A percentile compares a stretch with the other conserved stretches of the same genome.
Evolutionary conservation across 1,284 basidiomycete genomes (phyloP).

Genomic region (Microbotryum violaceum): DNA sequence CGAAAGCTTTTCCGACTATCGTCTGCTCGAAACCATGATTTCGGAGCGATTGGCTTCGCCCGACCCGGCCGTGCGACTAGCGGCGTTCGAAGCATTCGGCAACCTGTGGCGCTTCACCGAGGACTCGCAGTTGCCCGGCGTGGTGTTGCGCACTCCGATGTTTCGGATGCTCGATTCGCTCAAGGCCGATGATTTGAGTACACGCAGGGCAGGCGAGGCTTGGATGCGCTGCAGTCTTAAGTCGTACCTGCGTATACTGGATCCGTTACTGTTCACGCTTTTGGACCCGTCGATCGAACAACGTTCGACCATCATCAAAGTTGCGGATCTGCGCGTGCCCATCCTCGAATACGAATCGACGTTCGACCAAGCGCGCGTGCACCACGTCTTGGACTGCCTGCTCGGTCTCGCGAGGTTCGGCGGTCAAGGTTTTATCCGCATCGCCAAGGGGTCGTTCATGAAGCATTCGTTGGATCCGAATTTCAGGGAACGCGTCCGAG

Average conservation of each 20-base stretch:
- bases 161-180: slow-evolving; percentile 78
- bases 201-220: slow-evolving; percentile 73
- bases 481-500: slow-evolving; percentile 49
- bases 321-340: slow-evolving; percentile 59
- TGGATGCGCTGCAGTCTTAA: slow-evolving; percentile 93
- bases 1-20: slow-evolving; percentile 54
- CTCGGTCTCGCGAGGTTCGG: slow-evolving; percentile 74
- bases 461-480: slow-evolving; percentile 56
- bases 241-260: slow-evolving; percentile 80
- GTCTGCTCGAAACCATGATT: slow-evolving; percentile 65
- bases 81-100: slow-evolving; percentile 76
- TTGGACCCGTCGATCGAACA: slow-evolving; percentile 60
- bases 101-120: slow-evolving; percentile 86
- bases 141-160: slow-evolving; percentile 73
- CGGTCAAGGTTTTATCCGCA: slow-evolving; percentile 73
- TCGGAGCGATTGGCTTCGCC: slow-evolving; percentile 59
- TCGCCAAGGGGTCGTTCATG: slow-evolving; percentile 54
- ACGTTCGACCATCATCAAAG: slow-evolving; percentile 47
- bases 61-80: slow-evolving; percentile 40
- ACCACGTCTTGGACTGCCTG: slow-evolving; percentile 62
- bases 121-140: slow-evolving; percentile 69
- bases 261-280: slow-evolving; percentile 74
- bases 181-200: slow-evolving; percentile 61
- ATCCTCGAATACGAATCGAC: slow-evolving; percentile 61
- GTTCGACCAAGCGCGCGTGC: slow-evolving; percentile 66